Conservation (phyloP, 2,329 filamentous ascomycete species). For the Colletotrichum gigasporum region DNA sequence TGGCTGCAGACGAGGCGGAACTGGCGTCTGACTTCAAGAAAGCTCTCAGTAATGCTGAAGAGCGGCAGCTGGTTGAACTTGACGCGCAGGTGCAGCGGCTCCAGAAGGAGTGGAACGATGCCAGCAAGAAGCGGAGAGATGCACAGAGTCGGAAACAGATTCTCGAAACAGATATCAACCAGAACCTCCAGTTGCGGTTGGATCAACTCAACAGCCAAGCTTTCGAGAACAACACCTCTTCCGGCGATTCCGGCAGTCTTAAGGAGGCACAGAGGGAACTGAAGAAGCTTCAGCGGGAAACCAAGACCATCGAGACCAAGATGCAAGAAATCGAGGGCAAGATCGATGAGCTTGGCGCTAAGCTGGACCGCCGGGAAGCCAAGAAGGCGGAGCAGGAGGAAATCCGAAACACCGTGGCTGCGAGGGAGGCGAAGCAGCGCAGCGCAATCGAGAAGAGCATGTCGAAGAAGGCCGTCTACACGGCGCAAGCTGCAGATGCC, state of each 20-base stretch:
- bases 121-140: slow-evolving; percentile 78
- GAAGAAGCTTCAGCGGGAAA: slow-evolving; percentile 75
- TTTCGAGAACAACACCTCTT: slow-evolving; percentile 67
- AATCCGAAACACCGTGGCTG: slow-evolving; percentile 78
- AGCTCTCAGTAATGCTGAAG: slow-evolving; percentile 83
- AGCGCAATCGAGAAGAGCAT: slow-evolving; percentile 92
- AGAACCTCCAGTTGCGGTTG: slow-evolving; percentile 86
- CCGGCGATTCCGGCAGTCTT: slow-evolving; percentile 66
- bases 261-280: slow-evolving; percentile 85
- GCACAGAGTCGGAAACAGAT: slow-evolving; percentile 84
- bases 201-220: slow-evolving; percentile 85
- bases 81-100: slow-evolving; percentile 76
- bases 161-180: slow-evolving; percentile 87
- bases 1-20: slow-evolving; percentile 82
- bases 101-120: slow-evolving; percentile 78
- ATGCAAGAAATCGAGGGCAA: slow-evolving; percentile 79
- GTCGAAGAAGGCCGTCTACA: slow-evolving; percentile 84
- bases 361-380: slow-evolving; percentile 65
- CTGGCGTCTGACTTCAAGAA: slow-evolving; percentile 91
- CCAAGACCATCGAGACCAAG: slow-evolving; percentile 73
- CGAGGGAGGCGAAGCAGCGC: slow-evolving; percentile 84
- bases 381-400: slow-evolving; percentile 73
- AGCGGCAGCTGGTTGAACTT: slow-evolving; percentile 79
- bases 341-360: slow-evolving; percentile 63
- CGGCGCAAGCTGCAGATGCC: slow-evolving; percentile 80